A percentile compares a stretch with the other conserved stretches of the same genome.
phyloP scores from a whole-genome alignment of 2,329 filamentous ascomycete genomes.

The Didymellaceae sp. region DNA sequence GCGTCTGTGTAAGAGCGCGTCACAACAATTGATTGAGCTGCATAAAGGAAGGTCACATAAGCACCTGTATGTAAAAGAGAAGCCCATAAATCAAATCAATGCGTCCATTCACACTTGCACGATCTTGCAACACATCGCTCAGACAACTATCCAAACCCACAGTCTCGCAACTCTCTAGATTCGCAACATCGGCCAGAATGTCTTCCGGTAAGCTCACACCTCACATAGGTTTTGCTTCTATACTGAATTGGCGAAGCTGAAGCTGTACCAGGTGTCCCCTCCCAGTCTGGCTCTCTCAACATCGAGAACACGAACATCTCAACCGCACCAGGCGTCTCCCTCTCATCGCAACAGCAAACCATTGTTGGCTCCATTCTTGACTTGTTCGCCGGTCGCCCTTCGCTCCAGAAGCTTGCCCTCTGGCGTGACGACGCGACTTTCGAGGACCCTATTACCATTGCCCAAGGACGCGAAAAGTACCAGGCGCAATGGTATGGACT shows the following conservation, averaged over 20 bases:
- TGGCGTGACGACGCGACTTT: conserved; percentile 67
- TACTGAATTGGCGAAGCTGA: conserved; percentile 12
- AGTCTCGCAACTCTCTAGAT: conserved; percentile 21
- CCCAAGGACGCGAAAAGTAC: conserved; percentile 61
- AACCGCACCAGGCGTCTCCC: conserved; percentile 58
- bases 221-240: too few relatives aligned
- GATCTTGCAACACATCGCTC: conserved; percentile 23
- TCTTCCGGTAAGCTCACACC: conserved; percentile 28
- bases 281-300: conserved; percentile 39
- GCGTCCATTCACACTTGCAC: conserved; percentile 27
- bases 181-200: conserved; percentile 37
- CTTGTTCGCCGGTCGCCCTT: conserved; percentile 66
- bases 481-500: conserved; percentile 66
- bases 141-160: conserved; percentile 26
- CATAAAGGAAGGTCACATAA: conserved; percentile 8
- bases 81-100: conserved; percentile 10
- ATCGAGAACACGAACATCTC: conserved; percentile 64
- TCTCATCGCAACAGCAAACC: conserved; percentile 59
- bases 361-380: conserved; percentile 66
- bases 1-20: conserved; percentile 4
- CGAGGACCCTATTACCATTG: conserved; percentile 64
- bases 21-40: not conserved
- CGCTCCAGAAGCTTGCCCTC: conserved; percentile 64
- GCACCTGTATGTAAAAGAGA: not conserved
- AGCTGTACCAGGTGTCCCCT: conserved; percentile 12